Base-by-base conservation (phyloP, 2,329 filamentous ascomycete genomes). In the Venturia pyrina region DNA sequence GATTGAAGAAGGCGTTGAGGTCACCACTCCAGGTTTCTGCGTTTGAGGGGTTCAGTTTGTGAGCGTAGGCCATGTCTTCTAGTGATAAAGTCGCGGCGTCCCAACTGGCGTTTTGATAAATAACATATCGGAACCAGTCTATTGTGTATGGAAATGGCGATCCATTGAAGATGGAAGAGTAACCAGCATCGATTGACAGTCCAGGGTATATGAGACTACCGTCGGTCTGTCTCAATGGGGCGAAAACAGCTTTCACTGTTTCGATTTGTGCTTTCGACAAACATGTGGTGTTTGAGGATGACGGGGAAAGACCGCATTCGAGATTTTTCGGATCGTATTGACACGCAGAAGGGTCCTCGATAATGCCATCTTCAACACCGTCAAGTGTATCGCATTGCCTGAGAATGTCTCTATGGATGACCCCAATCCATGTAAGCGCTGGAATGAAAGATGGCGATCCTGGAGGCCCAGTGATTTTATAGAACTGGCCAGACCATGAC, bases 371-470 rank as follows among this genome's bases (percentile, higher is more conserved):
- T 11, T 73, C 70, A 15, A 78, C 76, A 21, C 80, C 79, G 68
- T 84, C 82, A 7, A 82, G 72, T 3, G 70, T 69, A 68, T 84
- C 82, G 70, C 82, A 84, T 70, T 83, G 81, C 15, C 74, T 73
- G 41, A 83, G 68, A 44, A 81, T 73, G 61, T 78, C 77, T 19
- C 73, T 67, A 66, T 81, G 76, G 21, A 82, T 78, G 0, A 74
- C 11, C 3, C n/a, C 70, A 15, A 72, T 68, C 80, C 80, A 82
- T 41, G 78, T 67, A 17, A 71, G 67, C 43, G 68, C 21, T 0
- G 75, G 74, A 34, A 82, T 72, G 68, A 79, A 81, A 5, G 69
- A 78, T 66, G 68, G 71, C 66, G 69, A 77, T 43, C 68, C 74
- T 5, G 60, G 60, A n/a, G 68, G 62, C 19, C 78, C 78, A 5